phyloP scores from a whole-genome alignment of 805 yeast species.

The Myxozyma monticola region DNA sequence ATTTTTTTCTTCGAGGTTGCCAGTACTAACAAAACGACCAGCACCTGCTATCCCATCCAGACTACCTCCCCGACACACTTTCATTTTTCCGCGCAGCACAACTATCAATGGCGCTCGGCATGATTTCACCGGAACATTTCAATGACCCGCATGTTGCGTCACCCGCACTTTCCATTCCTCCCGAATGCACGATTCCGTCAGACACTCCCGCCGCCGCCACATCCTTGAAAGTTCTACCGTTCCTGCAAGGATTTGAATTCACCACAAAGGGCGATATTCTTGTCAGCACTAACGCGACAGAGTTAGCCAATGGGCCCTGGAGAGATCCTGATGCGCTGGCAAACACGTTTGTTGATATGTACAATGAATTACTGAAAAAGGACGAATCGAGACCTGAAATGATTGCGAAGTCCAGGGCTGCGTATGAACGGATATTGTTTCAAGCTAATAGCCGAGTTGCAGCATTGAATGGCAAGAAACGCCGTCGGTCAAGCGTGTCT shows the following conservation, averaged over 20 bases:
- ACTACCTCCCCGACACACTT: constrained; percentile 60
- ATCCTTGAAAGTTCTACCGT: too few species aligned
- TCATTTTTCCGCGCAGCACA: constrained; percentile 57
- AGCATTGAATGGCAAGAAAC: too few species aligned
- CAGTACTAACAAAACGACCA: not conserved
- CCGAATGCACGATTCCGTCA: too few species aligned
- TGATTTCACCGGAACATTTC: constrained; percentile 38
- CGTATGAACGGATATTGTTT: not conserved
- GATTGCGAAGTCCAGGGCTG: not conserved
- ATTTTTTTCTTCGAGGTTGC: not conserved
- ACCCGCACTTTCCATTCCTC: not conserved
- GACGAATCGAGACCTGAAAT: not conserved
- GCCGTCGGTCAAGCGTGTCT: too few species aligned
- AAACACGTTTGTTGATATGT: constrained; percentile 1
- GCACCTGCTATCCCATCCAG: constrained; percentile 75
- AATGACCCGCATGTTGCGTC: not conserved
- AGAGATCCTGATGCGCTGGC: not conserved
- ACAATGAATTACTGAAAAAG: constrained; percentile 4
- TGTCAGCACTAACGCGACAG: constrained; percentile 4
- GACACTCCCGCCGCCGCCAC: too few species aligned
- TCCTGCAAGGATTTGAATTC: constrained; percentile 6
- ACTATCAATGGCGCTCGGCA: constrained; percentile 34
- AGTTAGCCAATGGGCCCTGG: constrained; percentile 3
- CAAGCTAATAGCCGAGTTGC: too few species aligned
- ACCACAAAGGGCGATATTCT: constrained; percentile 7